A percentile compares a stretch with the other conserved stretches of the same genome.
phyloP scores from a whole-genome alignment of 805 yeast genomes.

The Ogataea minuta region DNA sequence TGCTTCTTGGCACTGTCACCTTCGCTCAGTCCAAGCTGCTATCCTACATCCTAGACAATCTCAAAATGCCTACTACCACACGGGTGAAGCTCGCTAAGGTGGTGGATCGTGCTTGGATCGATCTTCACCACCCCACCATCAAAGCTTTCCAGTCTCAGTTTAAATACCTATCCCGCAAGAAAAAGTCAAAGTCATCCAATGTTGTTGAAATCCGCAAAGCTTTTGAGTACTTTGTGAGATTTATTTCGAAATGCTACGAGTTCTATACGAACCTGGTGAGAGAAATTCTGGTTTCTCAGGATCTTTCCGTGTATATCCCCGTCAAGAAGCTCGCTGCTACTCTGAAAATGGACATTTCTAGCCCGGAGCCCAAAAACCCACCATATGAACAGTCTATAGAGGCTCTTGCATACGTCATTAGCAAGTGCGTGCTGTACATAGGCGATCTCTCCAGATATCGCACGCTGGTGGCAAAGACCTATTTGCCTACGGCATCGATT shows the following conservation, averaged over 20 bases:
- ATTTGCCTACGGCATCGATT: constrained; percentile 32
- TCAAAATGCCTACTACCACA: constrained; percentile 17
- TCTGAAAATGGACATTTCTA: constrained; percentile 18
- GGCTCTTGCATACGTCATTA: constrained; percentile 41
- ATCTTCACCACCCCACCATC: constrained; percentile 62
- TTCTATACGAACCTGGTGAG: constrained; percentile 48
- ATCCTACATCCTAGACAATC: constrained; percentile 40
- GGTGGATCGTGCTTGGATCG: constrained; percentile 56
- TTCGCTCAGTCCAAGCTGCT: constrained; percentile 48
- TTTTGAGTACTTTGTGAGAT: constrained; percentile 50
- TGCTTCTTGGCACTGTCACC: constrained; percentile 48
- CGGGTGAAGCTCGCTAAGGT: constrained; percentile 28
- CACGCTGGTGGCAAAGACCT: constrained; percentile 45
- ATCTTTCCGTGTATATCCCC: constrained; percentile 37
- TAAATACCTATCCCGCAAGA: constrained; percentile 21
- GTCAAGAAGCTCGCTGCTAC: constrained; percentile 33
- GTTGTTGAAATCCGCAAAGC: constrained; percentile 57
- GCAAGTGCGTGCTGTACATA: constrained; percentile 49
- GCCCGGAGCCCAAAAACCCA: constrained; percentile 3
- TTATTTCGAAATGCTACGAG: constrained; percentile 42
- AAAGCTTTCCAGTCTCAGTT: constrained; percentile 50
- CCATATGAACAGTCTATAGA: constrained; percentile 20
- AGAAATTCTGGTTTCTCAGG: constrained; percentile 38
- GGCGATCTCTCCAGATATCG: constrained; percentile 62
- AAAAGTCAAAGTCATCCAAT: constrained; percentile 11